A percentile compares a stretch with the other conserved stretches of the same genome.
Conservation (phyloP, 1,139 yeast genomes). For the Candida anutae region DNA sequence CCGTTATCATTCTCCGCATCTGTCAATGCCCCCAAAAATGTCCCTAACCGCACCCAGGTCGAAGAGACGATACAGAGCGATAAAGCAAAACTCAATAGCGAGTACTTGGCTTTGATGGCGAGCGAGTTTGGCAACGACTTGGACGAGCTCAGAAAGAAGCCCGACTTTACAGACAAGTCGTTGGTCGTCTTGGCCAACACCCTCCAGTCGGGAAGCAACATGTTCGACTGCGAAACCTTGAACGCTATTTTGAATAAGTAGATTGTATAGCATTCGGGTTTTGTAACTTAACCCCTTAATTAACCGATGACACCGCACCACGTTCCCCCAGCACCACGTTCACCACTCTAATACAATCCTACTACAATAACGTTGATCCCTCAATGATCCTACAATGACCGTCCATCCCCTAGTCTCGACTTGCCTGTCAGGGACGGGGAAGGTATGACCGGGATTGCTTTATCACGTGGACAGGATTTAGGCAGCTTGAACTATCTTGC, state of each 20-base stretch:
- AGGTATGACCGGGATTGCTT: too few relatives aligned
- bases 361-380: too few relatives aligned
- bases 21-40: slow-evolving; percentile 9
- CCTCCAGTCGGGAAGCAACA: slow-evolving; percentile 56
- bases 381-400: too few relatives aligned
- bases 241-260: slow-evolving; percentile 24
- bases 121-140: slow-evolving; percentile 55
- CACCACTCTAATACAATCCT: too few relatives aligned
- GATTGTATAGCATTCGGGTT: not conserved
- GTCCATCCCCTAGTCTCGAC: too few relatives aligned
- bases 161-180: slow-evolving; percentile 55
- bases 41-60: slow-evolving; percentile 16
- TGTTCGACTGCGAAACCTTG: slow-evolving; percentile 58
- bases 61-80: slow-evolving; percentile 18
- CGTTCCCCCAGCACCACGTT: too few relatives aligned
- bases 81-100: slow-evolving; percentile 38
- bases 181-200: slow-evolving; percentile 56
- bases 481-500: too few relatives aligned
- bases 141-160: slow-evolving; percentile 53
- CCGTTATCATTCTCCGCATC: slow-evolving; percentile 13
- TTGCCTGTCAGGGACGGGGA: too few relatives aligned
- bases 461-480: too few relatives aligned
- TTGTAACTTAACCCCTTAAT: too few relatives aligned
- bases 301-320: too few relatives aligned
- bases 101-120: slow-evolving; percentile 52